Percentiles rank a stretch among this genome's conserved stretches.
Evolutionary conservation across 2,329 filamentous ascomycete species (phyloP).

Genomic region (Colletotrichum agaves): DNA sequence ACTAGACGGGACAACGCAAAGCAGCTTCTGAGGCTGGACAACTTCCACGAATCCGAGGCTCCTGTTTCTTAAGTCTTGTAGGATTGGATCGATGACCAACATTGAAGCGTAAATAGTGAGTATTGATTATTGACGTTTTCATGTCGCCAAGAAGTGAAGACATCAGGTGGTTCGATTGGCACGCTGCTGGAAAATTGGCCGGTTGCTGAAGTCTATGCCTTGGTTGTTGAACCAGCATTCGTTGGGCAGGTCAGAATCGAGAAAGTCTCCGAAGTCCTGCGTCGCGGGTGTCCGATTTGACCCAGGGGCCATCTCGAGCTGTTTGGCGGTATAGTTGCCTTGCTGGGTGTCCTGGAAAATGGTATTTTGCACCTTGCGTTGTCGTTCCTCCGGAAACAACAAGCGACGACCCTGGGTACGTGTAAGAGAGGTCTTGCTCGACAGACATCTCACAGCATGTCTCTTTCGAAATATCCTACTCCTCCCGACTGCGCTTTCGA

Average conservation of each 20-base stretch:
- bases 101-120: too few species aligned
- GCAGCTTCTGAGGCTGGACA: conserved; percentile 51
- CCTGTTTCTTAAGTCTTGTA: conserved; percentile 9
- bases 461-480: not conserved
- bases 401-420: conserved; percentile 1
- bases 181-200: not conserved
- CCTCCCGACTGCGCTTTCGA: conserved; percentile 14
- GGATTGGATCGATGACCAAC: accelerated
- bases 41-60: conserved; percentile 47
- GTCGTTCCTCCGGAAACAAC: conserved; percentile 28
- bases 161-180: too few species aligned
- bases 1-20: conserved; percentile 57
- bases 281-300: conserved; percentile 4
- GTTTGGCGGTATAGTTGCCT: conserved; percentile 2
- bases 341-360: conserved; percentile 21
- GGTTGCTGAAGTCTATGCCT: conserved; percentile 1
- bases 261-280: conserved; percentile 12
- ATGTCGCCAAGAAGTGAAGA: too few species aligned
- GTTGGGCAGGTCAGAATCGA: not conserved
- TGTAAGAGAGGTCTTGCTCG: not conserved
- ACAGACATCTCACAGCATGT: too few species aligned
- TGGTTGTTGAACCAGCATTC: conserved; percentile 26
- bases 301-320: conserved; percentile 2
- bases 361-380: conserved; percentile 28
- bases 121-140: too few species aligned